Evolutionary conservation across 306 rosid genomes (phyloP), one percentile per base, ranked within the genome.

Genomic region (Trifolium pratense): DNA sequence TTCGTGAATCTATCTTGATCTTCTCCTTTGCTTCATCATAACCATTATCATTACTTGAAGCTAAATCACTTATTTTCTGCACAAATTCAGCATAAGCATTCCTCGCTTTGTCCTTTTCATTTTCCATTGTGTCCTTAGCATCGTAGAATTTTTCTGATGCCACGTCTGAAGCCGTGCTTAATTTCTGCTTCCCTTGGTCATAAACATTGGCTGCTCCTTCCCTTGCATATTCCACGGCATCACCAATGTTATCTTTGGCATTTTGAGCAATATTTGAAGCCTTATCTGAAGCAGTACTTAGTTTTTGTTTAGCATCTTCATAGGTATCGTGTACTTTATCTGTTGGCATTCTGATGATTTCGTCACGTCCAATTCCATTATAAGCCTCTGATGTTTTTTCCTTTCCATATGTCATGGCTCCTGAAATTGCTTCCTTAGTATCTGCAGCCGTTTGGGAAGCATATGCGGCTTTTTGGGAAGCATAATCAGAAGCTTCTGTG

Each of bases 401-500:
- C 25, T 4, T 62, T 62, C 82, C 79, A 34, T 76, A 56, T 25
- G 20, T 45, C 75, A 45, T 36, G 57, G 71, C 75, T 34, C 68
- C 75, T 80, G 78, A 74, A 21, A 61, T 51, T 55, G 60, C 73
- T 9, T n/a, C 83, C 72, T 18, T 63, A 15, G 80, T 66, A 32
- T 73, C 73, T 1, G 31, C 15, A 1, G 68, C 75, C 68, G 70
- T 88, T 26, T 81, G 36, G 3, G 80, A 80, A 70, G 73, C 81
- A 68, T 77, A 75, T 1, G 29, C 15, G 3, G 68, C 75, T 65
- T 70, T 88, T 17, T 81, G 31, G 4, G 80, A 81, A 63, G 73
- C 81, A 68, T 77, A 76, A 12, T 75, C 79, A 4, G 83, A 79
- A 31, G 84, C 70, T 53, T 73, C 90, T 89, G 56, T 7, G 21